Percentiles rank a stretch among this genome's conserved stretches.
These are phyloP conservation scores for Austroboletus festivus DNA, from an alignment of 768 basidiomycete genomes.

Conservation along the genomic window DNA sequence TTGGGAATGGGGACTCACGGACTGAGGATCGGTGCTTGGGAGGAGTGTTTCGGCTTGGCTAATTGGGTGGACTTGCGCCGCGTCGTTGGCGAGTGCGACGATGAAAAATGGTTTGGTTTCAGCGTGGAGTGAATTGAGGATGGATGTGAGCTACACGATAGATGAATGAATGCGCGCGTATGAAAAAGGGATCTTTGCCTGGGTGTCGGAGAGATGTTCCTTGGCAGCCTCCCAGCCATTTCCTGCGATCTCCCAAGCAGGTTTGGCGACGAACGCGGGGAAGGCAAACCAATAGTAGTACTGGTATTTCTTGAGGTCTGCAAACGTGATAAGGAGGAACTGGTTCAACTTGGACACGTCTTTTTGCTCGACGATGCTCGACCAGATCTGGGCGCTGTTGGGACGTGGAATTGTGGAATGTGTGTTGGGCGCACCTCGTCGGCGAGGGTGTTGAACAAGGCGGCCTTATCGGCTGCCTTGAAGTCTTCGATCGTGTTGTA, in stretches of 20 bases:
- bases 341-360: slow-evolving; percentile 59
- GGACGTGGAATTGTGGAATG: background rate
- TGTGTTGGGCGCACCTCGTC: slow-evolving; percentile 48
- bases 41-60: slow-evolving; percentile 62
- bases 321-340: slow-evolving; percentile 90
- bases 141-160: slow-evolving; percentile 43
- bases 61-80: slow-evolving; percentile 46
- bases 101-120: slow-evolving; percentile 59
- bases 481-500: slow-evolving; percentile 98
- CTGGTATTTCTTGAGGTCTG: slow-evolving; percentile 97
- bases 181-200: slow-evolving; percentile 32
- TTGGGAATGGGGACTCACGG: slow-evolving; percentile 35
- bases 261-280: slow-evolving; percentile 86
- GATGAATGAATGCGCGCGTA: background rate
- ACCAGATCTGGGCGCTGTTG: slow-evolving; percentile 59
- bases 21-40: slow-evolving; percentile 36
- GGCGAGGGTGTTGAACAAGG: slow-evolving; percentile 73
- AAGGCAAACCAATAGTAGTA: slow-evolving; percentile 99
- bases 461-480: slow-evolving; percentile 82
- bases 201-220: slow-evolving; percentile 39
- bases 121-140: slow-evolving; percentile 48
- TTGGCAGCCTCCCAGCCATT: slow-evolving; percentile 55
- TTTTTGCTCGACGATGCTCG: slow-evolving; percentile 49
- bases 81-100: slow-evolving; percentile 39
- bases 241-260: slow-evolving; percentile 80